Evolutionary conservation across 2,329 filamentous ascomycete species (phyloP), one percentile per base, ranked within the genome.

Genomic region (Colletotrichum lentis): DNA sequence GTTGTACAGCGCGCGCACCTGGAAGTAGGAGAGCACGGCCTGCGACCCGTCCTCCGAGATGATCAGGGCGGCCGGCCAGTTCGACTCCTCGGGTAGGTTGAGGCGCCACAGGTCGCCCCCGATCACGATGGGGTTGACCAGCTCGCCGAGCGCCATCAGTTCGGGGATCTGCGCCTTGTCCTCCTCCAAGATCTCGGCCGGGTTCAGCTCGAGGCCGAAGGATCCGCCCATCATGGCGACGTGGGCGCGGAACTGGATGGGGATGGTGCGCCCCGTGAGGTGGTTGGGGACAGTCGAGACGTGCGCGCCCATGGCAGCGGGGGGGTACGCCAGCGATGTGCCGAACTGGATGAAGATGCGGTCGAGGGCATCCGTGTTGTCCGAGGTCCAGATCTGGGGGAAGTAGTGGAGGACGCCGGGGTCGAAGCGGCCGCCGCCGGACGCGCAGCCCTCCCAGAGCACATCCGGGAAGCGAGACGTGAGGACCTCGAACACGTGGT

Each of bases 151-250:
- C 0, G 76, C 78, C 66, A 91, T 84, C 1, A 90, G 78, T 0
- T 73, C 79, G 0, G 88, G 88, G 0, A 91, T 80, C 37, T 80
- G 79, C 0, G 77, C 80, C 54, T 78, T 80, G n/a, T 90, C 88
- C 14, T 83, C 82, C 0, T 79, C 79, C 0, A 77, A 76, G 6
- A 88, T 81, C 8, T 84, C 79, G 0, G 77, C 77, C 0, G 88
- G 88, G 72, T 90, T 82, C 8, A 91, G 81, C 73, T 91, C 88
- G 12, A 90, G 82, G 0, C 88, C 88, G 71, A 90, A 90, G 0
- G 86, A 88, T 2, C 88, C 88, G 63, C 88, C 88, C 88, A 90
- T 90, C 80, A 90, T 87, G 6, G 88, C 88, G 0, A 90, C 88
- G 63, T 90, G 88, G 0, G 85, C 87, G 41, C 88, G 86, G 78